Evolutionary conservation across 2,329 filamentous ascomycete genomes (phyloP), one percentile per base, ranked within the genome.

Genomic region (Colletotrichum sp.): DNA sequence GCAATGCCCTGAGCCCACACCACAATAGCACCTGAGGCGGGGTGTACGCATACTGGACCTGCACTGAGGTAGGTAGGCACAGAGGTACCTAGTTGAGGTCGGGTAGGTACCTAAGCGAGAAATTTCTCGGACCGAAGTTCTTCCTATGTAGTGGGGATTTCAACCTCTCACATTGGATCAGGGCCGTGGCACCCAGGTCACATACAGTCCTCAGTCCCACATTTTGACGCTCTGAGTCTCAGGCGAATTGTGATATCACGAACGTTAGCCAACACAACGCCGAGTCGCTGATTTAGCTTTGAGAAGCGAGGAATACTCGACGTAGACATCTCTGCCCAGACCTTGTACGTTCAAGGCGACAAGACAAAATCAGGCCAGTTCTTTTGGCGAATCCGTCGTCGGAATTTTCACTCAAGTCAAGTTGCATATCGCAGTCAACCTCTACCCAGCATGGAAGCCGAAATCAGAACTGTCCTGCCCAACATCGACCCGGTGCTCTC

Each of bases 401-500:
- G 62, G 22, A 34, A 61, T 34, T 52, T 27, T 22, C 55, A 49
- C 39, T 29, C 65, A 30, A 39, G 39, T 27, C 25, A 25, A 22
- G n/a, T 64, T 32, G 34, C 25, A 29, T 13, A 59, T 22, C 39
- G 19, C 25, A n/a, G 32, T 34, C 19, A 61, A 6, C 30, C 36
- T 29, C 19, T 67, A 6, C 39, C 36, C 15, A 86, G 77, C 78
- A 98, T 98, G 96, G 96, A 98, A 86, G 90, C 94, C 82, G 95
- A 98, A 87, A 95, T 98, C 83, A 94, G 94, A 87, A 89, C 93
- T 77, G 92, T 95, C 80, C 92, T 98, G 80, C 96, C 96, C 77
- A 94, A 94, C 82, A 95, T 98, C 80, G 96, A 98, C 86, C 95
- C 94, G 75, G 90, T 98, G 78, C 89, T 98, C 79, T 96, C 95